Percentiles rank a stretch among this genome's conserved stretches.
These are phyloP conservation scores for Cladophialophora chaetospira DNA, from an alignment of 2,329 filamentous ascomycete genomes.

Conservation along the genomic window DNA sequence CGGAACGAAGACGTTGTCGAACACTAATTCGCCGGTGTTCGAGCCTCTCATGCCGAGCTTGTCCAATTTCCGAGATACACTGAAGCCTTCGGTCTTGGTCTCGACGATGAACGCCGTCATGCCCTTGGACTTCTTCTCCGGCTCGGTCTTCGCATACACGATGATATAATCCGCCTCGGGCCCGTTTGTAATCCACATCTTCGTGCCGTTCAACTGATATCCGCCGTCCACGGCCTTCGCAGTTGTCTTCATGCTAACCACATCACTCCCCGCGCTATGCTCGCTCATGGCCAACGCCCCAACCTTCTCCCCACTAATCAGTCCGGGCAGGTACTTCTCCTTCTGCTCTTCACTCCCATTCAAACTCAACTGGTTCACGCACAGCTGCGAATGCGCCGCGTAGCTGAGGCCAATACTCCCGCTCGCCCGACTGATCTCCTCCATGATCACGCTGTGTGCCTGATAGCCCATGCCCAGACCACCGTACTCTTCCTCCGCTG, in stretches of 20 bases:
- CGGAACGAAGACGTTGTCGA: slow-evolving; percentile 89
- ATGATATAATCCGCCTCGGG: slow-evolving; percentile 91
- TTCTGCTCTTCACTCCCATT: slow-evolving; percentile 84
- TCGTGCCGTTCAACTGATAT: slow-evolving; percentile 81
- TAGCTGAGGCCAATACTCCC: slow-evolving; percentile 83
- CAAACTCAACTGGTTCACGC: slow-evolving; percentile 92
- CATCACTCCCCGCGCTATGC: slow-evolving; percentile 85
- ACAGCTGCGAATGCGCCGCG: slow-evolving; percentile 92
- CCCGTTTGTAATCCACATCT: slow-evolving; percentile 99
- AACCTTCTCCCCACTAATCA: slow-evolving; percentile 78
- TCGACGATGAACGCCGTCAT: slow-evolving; percentile 95
- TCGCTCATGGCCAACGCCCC: slow-evolving; percentile 96
- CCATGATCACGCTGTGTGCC: slow-evolving; percentile 92
- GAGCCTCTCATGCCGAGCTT: slow-evolving; percentile 98
- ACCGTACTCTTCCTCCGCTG: slow-evolving; percentile 87
- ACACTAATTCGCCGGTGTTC: slow-evolving; percentile 91
- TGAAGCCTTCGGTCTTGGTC: slow-evolving; percentile 70
- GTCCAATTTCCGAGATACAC: slow-evolving; percentile 85
- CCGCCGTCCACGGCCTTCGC: slow-evolving; percentile 81
- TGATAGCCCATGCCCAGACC: slow-evolving; percentile 93
- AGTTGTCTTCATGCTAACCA: slow-evolving; percentile 90
- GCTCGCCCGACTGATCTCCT: slow-evolving; percentile 87
- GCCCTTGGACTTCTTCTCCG: slow-evolving; percentile 77
- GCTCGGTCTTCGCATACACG: slow-evolving; percentile 95
- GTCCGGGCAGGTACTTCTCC: slow-evolving; percentile 71